Evolutionary conservation across 2,329 filamentous ascomycete genomes (phyloP).

Genomic region (Aspergillus hiratsukae): DNA sequence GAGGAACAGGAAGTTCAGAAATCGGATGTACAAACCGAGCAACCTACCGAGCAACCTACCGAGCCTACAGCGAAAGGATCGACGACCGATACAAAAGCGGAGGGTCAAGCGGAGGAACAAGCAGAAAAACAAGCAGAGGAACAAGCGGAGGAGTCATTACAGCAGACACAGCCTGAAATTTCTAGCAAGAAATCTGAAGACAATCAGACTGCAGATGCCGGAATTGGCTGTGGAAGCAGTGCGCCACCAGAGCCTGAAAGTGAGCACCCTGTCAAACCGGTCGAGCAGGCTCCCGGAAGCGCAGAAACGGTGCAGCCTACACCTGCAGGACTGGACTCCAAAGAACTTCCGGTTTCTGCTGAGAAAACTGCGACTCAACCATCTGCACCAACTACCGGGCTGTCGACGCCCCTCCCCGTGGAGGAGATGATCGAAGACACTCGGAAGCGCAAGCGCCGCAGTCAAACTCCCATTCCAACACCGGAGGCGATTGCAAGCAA

Average conservation of each 20-base stretch:
- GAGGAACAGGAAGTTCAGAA: neutral
- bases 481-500: constrained; percentile 53
- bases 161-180: neutral
- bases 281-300: constrained; percentile 20
- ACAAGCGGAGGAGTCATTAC: neutral
- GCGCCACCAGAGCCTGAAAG: constrained; percentile 3
- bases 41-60: neutral
- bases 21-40: neutral
- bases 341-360: constrained; percentile 12
- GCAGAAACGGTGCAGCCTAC: constrained; percentile 7
- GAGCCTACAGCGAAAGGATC: neutral
- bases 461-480: constrained; percentile 56
- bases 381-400: constrained; percentile 22
- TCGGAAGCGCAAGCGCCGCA: constrained; percentile 65
- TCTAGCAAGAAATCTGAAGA: constrained; percentile 1
- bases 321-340: constrained; percentile 12
- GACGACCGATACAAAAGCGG: neutral
- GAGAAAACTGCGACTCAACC: constrained; percentile 17
- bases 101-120: neutral
- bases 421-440: constrained; percentile 48
- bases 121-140: too few species aligned
- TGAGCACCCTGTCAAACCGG: constrained; percentile 17
- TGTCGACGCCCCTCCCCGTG: constrained; percentile 25
- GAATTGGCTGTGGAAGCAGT: neutral
- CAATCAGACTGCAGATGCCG: neutral